Conservation (phyloP, 2,329 filamentous ascomycete species). For the Cercospora sp. region DNA sequence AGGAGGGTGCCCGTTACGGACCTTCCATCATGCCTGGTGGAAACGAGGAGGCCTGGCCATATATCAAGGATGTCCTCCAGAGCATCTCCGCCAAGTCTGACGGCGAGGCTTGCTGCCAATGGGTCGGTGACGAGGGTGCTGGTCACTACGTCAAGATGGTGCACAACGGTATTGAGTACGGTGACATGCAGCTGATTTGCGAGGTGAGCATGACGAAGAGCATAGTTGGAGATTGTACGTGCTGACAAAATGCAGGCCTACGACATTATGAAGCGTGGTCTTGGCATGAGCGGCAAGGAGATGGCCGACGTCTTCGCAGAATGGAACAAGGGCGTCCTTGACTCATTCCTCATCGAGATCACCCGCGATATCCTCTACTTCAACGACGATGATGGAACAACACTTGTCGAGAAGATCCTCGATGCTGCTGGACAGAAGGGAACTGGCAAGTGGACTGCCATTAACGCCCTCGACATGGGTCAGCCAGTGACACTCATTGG, state of each 20-base stretch:
- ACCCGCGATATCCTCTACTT: conserved; percentile 98
- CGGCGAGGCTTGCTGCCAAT: conserved; percentile 96
- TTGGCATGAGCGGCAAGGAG: conserved; percentile 86
- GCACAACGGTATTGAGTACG: conserved; percentile 99
- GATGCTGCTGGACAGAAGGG: conserved; percentile 99
- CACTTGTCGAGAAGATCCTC: conserved; percentile 97
- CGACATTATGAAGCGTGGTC: conserved; percentile 98
- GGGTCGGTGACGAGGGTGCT: conserved; percentile 99
- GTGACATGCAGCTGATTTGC: conserved; percentile 99
- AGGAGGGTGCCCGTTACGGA: conserved; percentile 97
- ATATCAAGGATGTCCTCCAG: conserved; percentile 99
- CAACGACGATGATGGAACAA: conserved; percentile 88
- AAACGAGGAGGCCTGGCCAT: conserved; percentile 95
- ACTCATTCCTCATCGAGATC: conserved; percentile 99
- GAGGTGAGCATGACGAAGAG: conserved; percentile 64
- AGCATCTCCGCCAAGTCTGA: conserved; percentile 97
- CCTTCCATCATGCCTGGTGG: conserved; percentile 99
- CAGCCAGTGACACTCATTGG: conserved; percentile 98
- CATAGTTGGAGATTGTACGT: neutral
- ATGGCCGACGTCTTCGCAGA: conserved; percentile 91
- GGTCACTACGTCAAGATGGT: conserved; percentile 99
- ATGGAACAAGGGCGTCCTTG: conserved; percentile 98
- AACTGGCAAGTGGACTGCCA: conserved; percentile 99
- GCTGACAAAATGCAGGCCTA: conserved; percentile 68
- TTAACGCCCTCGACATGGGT: conserved; percentile 96